phyloP scores from a whole-genome alignment of 1,284 basidiomycete genomes.

The Grifola frondosa region DNA sequence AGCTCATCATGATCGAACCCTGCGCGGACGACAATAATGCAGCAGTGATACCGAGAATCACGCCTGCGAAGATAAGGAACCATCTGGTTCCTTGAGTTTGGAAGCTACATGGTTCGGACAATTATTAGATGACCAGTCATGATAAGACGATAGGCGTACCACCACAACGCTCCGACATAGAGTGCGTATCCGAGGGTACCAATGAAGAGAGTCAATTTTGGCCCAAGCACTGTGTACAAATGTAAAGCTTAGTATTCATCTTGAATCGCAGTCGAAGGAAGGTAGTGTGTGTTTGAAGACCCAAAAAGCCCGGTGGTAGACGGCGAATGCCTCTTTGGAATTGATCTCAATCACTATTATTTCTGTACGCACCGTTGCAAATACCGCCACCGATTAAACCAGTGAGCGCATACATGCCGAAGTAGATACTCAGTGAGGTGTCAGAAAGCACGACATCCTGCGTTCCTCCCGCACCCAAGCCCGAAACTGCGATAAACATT shows the following conservation, averaged over 20 bases:
- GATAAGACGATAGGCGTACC: too few relatives aligned
- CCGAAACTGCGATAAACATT: constrained; percentile 50
- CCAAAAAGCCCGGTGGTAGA: too few relatives aligned
- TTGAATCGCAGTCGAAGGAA: neutral
- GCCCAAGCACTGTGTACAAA: constrained; percentile 42
- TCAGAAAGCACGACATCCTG: constrained; percentile 42
- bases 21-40: constrained; percentile 61
- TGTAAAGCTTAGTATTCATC: constrained; percentile 13
- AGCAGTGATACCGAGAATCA: constrained; percentile 55
- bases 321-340: too few relatives aligned
- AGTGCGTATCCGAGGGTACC: constrained; percentile 48
- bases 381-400: constrained; percentile 50
- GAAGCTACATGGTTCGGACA: constrained; percentile 25
- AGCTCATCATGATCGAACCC: constrained; percentile 60
- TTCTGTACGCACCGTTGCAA: constrained; percentile 46
- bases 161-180: constrained; percentile 48
- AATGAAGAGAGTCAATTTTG: constrained; percentile 45
- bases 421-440: constrained; percentile 45
- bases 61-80: constrained; percentile 55
- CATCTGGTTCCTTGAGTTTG: constrained; percentile 38
- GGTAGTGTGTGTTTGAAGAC: too few relatives aligned
- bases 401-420: constrained; percentile 43
- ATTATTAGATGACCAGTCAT: neutral
- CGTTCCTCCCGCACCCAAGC: constrained; percentile 47
- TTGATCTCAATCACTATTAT: too few relatives aligned